Evolutionary conservation across 2,329 filamentous ascomycete species (phyloP).

Genomic region (Fusarium sp.): DNA sequence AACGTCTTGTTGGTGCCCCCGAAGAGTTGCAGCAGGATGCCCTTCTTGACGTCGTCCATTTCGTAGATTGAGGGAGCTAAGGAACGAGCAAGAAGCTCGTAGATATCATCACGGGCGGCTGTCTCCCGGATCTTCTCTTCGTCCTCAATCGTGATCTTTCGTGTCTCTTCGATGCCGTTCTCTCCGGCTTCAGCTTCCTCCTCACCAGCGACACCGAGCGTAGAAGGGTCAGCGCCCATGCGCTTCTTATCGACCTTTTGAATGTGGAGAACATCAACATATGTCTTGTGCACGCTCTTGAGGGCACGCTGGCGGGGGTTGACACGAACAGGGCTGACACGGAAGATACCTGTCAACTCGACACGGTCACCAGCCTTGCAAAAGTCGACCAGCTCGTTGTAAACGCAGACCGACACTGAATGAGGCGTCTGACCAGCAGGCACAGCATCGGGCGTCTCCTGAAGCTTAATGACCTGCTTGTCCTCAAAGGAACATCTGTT

Average conservation of each 20-base stretch:
- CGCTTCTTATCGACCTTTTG: constrained; percentile 97
- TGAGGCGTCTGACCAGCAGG: constrained; percentile 97
- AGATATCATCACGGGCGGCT: constrained; percentile 84
- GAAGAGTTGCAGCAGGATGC: constrained; percentile 94
- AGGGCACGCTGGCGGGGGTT: constrained; percentile 93
- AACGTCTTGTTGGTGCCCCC: constrained; percentile 98
- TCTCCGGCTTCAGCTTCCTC: constrained; percentile 72
- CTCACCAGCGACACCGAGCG: constrained; percentile 82
- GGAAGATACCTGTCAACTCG: constrained; percentile 96
- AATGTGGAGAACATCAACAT: constrained; percentile 93
- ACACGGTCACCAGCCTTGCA: constrained; percentile 98
- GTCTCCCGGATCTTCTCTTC: constrained; percentile 88
- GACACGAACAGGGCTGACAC: constrained; percentile 90
- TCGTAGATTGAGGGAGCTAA: constrained; percentile 96
- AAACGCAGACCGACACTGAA: constrained; percentile 94
- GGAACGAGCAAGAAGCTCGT: constrained; percentile 90
- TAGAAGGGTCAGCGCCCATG: constrained; percentile 89
- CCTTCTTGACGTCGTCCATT: constrained; percentile 99
- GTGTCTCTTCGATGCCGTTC: constrained; percentile 81
- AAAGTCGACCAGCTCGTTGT: constrained; percentile 96
- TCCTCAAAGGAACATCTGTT: constrained; percentile 95
- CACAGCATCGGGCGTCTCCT: constrained; percentile 95
- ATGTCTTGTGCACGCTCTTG: constrained; percentile 98
- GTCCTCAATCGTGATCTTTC: constrained; percentile 86
- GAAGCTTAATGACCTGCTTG: constrained; percentile 98